Evolutionary conservation across 2,329 filamentous ascomycete species (phyloP), one percentile per base, ranked within the genome.

Genomic region (Blastomyces emzantsi): DNA sequence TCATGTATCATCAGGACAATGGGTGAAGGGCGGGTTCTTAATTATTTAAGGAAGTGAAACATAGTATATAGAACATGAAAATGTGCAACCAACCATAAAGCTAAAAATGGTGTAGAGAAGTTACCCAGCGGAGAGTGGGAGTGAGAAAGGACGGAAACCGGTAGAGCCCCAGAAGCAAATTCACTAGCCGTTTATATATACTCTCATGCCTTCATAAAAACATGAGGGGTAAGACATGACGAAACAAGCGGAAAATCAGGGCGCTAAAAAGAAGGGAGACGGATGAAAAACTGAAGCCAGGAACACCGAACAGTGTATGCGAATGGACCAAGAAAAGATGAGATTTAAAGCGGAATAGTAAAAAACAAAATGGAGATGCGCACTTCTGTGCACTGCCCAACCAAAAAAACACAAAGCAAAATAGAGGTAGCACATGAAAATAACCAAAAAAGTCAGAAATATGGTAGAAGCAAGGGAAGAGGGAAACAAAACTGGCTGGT

Each of bases 351-450:
- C 4, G 19, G n/a, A 19, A 65, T 68, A 63, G 30, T 30, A 64
- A 63, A 67, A 66, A 47, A 62, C 67, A 67, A 69, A 66, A 61
- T 54, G 43, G 52, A 76, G 71, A 74, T 78, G 76, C 76, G 76
- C 76, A 78, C 76, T 78, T 78, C 76, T 78, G 76, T 67, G 73
- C 72, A 74, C 64, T 69, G 69, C 71, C 72, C 69, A 73, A 71
- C 69, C 73, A 60, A 39, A 39, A 69, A 69, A 63, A 60, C 60
- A 7, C 43, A 57, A 66, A 65, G 51, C 33, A 22, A 52, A 60
- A n/a, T 19, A 22, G 63, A 64, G 41, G 56, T 19, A 22, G 63
- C 61, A 69, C 1, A 22, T 11, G 51, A 51, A 62, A n/a, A 22
- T 2, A 33, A 56, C 43, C n/a, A 63, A 9, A 43, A n/a, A 41